A percentile compares a stretch with the other conserved stretches of the same genome.
These are phyloP conservation scores for Exsudoporus frostii DNA, from an alignment of 768 basidiomycete genomes.

Conservation along the genomic window DNA sequence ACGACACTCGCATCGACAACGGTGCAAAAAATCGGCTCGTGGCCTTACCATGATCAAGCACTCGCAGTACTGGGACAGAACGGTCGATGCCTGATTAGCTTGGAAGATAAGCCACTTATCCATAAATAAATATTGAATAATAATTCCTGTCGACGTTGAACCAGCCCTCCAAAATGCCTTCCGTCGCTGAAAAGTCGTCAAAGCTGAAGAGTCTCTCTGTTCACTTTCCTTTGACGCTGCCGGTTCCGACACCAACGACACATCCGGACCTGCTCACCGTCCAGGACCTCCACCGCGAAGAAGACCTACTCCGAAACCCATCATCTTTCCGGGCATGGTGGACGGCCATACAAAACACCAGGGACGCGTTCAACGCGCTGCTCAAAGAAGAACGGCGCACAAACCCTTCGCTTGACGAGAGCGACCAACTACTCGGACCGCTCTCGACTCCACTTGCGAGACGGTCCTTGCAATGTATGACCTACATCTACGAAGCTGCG, in stretches of 20 bases:
- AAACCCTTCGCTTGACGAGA: conserved; percentile 46
- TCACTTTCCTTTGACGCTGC: conserved; percentile 81
- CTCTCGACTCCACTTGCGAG: conserved; percentile 72
- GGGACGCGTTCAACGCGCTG: conserved; percentile 57
- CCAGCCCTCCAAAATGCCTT: conserved; percentile 45
- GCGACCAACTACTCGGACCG: conserved; percentile 66
- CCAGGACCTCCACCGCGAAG: conserved; percentile 83
- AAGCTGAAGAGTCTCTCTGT: conserved; percentile 51
- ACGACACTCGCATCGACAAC: conserved; percentile 1
- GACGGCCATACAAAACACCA: conserved; percentile 73
- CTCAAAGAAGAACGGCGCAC: conserved; percentile 53
- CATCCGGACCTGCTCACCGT: conserved; percentile 72
- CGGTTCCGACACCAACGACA: conserved; percentile 76
- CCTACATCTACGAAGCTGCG: conserved; percentile 93
- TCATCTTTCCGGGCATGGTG: conserved; percentile 93
- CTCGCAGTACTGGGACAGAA: neutral
- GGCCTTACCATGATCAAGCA: conserved; percentile 25
- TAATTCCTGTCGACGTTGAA: neutral
- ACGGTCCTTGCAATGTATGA: conserved; percentile 75
- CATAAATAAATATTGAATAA: conserved; percentile 7
- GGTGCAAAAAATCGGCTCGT: neutral
- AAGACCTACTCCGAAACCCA: conserved; percentile 90
- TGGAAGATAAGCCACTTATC: conserved; percentile 4
- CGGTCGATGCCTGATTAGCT: neutral
- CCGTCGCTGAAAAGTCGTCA: conserved; percentile 46